Evolutionary conservation across 805 yeast genomes (phyloP), one percentile per base, ranked within the genome.

Genomic region (Maudiozyma bulderi): DNA sequence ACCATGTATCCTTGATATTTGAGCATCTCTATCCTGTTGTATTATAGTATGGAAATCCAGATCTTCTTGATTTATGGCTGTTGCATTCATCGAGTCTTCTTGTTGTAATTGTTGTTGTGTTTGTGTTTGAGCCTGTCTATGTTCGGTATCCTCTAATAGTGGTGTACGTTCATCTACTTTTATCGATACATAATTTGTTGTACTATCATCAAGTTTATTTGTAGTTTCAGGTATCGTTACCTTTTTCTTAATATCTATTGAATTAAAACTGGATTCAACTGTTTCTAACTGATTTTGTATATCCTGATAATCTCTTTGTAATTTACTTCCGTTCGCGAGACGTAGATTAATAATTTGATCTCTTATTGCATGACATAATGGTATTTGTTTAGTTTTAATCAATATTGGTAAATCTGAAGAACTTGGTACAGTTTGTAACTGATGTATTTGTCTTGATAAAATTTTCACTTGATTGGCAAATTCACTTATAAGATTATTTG

Each of bases 11-110:
- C 78, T 81, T 32, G 73, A 71, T 33, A 90, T 84, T 52, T 87
- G 93, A 28, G 77, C 69, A 47, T 84, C 82, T 48, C 96, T 70
- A 58, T 87, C 91, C 49, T 81, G 78, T 2, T 89, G 80, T 5
- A 85, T 65, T 1, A 81, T 62, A 1, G 77, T 57, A 56, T 86
- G 91, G 53, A 81, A 80, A 53, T 80, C 84, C 26, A 84, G 60
- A 45, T 83, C 80, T 31, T 81, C 71, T 51, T 75, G 74, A 10
- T 62, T 56, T 1, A 73, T 59, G 1, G 61, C 50, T 35, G 67
- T 68, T 29, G 61, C 60, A 33, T 65, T 64, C 44, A 62, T 65
- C 42, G 59, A 56, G 39, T 61, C 65, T 50, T 61, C 65, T 50
- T 65, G 71, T 45, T 62, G 65, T 34, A 53, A 57, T 42, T 58